Percentiles rank a stretch among this genome's conserved stretches.
Evolutionary conservation across 768 basidiomycete species (phyloP).

Genomic region (Leccinum ochraceum): DNA sequence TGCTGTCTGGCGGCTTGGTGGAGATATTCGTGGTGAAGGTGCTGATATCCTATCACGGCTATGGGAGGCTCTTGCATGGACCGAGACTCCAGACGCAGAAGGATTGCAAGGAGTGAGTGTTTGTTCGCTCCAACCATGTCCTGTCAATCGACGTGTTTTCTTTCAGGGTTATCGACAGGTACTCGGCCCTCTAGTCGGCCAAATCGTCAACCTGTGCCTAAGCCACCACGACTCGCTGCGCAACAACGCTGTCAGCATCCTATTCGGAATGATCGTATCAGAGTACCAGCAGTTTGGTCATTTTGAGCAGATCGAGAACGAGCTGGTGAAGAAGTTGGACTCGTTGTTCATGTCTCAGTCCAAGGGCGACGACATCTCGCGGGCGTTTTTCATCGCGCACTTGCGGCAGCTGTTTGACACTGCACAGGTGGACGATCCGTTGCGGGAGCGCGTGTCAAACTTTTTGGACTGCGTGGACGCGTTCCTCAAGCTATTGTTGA

Average conservation of each 20-base stretch:
- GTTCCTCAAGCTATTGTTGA: conserved; percentile 89
- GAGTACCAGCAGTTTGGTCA: conserved; percentile 84
- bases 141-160: background rate
- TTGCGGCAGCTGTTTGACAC: conserved; percentile 88
- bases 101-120: conserved; percentile 66
- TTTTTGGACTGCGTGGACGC: conserved; percentile 91
- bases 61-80: conserved; percentile 87
- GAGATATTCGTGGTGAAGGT: conserved; percentile 92
- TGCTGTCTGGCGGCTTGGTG: conserved; percentile 94
- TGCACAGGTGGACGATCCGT: conserved; percentile 74
- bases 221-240: conserved; percentile 94
- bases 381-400: conserved; percentile 91
- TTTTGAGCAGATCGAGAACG: conserved; percentile 89
- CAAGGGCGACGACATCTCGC: conserved; percentile 87
- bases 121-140: background rate
- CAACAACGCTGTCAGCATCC: conserved; percentile 86
- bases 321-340: conserved; percentile 89
- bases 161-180: conserved; percentile 80
- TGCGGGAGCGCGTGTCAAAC: conserved; percentile 72
- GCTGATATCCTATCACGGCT: conserved; percentile 74
- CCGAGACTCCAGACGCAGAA: conserved; percentile 51
- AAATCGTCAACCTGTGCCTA: conserved; percentile 88
- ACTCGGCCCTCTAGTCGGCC: conserved; percentile 81
- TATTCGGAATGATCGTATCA: conserved; percentile 94
- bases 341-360: conserved; percentile 91